Base-by-base conservation (phyloP, 2,329 filamentous ascomycete species). In the Parascedosporium putredinis region DNA sequence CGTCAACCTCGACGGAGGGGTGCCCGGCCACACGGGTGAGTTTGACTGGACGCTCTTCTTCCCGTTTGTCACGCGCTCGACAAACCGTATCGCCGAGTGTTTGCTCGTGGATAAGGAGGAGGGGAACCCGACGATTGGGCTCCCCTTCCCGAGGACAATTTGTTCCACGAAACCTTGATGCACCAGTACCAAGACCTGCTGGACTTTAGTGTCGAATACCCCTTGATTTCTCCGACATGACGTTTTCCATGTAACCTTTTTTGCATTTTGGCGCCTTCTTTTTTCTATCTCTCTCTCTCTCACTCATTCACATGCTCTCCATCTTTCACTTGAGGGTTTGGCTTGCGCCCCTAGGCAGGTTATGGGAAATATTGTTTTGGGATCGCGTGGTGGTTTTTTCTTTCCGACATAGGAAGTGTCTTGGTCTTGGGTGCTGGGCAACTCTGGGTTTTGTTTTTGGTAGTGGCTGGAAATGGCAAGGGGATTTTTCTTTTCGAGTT, bases 11-110 rank as follows among this genome's bases (percentile, higher is more conserved):
- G 45, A 34, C 16, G 2, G n/a, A 5, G 38, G 36, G 45, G 45
- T 33, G 33, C 31, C 46, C 18, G 31, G 20, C 23, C 38, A 18
- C 38, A 20, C 23, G 16, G 51, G 53, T 5, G 55, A 54, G 4
- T 63, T 64, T 47, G 61, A 66, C 47, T 65, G 62, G 60, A 60
- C 55, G 24, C 55, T 54, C 5, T 59, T 64, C 44, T 67, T 67
- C 27, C 64, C 64, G 1, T 65, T 65, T 42, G 64, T 59, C 5
- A 63, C 63, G 7, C 49, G 49, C 5, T 45, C 60, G 9, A 67
- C 64, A 14, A 62, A 57, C 34, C 47, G 53, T 7, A 56, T 64
- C 16, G 61, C 60, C 9, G 55, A 55, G 22, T 57, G 54, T 24
- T 51, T 64, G 3, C 50, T 64, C 16, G 55, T 54, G 3, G 56